Base-by-base conservation (phyloP, 768 basidiomycete species). In the Lactarius hengduanensis region DNA sequence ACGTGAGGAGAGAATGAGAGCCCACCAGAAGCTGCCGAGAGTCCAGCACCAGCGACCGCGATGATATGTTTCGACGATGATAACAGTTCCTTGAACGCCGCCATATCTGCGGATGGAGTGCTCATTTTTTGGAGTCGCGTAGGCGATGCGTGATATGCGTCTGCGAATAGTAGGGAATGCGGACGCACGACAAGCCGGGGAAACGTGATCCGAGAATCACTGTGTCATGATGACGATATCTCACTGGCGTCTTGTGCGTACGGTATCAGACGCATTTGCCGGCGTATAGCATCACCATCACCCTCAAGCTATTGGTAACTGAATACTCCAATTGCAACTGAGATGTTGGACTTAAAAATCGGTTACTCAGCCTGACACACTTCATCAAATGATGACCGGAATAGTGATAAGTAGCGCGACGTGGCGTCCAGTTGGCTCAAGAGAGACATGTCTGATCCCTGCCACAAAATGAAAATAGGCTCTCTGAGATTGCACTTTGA, bases 21-120 rank as follows among this genome's bases (percentile, higher is more conserved):
- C 74, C 40, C 62, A 85, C 86, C 85, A 54, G 86, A 69, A 9
- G 83, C 85, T 61, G 85, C 86, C 28, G 86, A 87, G n/a, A 88
- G 77, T 3, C 86, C 86, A 36, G 87, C 86, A 7, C 86, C 86
- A 22, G 80, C 79, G 1, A 83, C 72, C 13, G 78, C 79, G 9
- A 82, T 74, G 59, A 82, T 77, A 59, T 76, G 73, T 65, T 78
- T 80, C 16, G 59, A 63, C n/a, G 45, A 60, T 26, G 57, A 53
- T 9, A 69, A 38, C 11, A 66, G n/a, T 26, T 62, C 43, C 26
- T 55, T 57, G 57, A 69, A 69, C 18, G 62, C 50, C 20, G 32
- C 32, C 50, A 69, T 69, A 28, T 65, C 62, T 20, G 55, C 13
- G 41, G 68, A 62, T 47, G 63, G 55, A 30, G 58, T 1, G 8